Percentiles rank a stretch among this genome's conserved stretches.
Conservation (phyloP, 2,329 filamentous ascomycete species). For the Penicillium vulpinum region DNA sequence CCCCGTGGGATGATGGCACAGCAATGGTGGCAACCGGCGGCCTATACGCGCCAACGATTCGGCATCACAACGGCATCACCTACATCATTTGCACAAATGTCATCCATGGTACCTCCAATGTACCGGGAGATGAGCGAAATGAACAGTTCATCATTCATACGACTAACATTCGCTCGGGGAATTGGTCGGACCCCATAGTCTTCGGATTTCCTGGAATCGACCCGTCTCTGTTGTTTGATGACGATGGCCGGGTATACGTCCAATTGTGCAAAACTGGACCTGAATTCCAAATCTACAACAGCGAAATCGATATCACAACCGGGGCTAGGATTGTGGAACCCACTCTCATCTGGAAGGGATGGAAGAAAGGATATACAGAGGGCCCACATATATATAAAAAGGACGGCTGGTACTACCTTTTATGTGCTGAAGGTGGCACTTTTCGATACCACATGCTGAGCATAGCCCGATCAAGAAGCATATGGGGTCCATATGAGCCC, state of each 20-base stretch:
- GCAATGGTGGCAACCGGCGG: constrained; percentile 28
- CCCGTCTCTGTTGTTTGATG: constrained; percentile 50
- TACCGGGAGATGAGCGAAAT: constrained; percentile 10
- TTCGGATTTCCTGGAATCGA: constrained; percentile 46
- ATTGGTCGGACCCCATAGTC: constrained; percentile 47
- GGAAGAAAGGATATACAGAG: constrained; percentile 18
- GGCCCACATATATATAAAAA: constrained; percentile 34
- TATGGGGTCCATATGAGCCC: constrained; percentile 44
- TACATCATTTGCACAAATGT: constrained; percentile 42
- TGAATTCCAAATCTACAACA: constrained; percentile 8
- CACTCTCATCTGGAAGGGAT: constrained; percentile 11
- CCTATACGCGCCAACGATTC: constrained; percentile 44
- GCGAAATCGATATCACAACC: constrained; percentile 13
- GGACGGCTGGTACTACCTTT: constrained; percentile 34
- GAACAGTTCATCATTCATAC: constrained; percentile 44
- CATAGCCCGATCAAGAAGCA: constrained; percentile 31
- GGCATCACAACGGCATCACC: constrained; percentile 43
- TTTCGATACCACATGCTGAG: constrained; percentile 28
- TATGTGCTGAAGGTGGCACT: constrained; percentile 32
- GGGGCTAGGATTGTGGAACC: constrained; percentile 5
- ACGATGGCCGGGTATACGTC: constrained; percentile 29
- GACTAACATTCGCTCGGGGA: constrained; percentile 42
- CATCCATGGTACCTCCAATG: constrained; percentile 16
- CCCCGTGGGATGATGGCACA: constrained; percentile 6
- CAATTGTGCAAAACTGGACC: constrained; percentile 15